phyloP scores from a whole-genome alignment of 2,329 filamentous ascomycete species.

The Cladosporium cucumerinum region DNA sequence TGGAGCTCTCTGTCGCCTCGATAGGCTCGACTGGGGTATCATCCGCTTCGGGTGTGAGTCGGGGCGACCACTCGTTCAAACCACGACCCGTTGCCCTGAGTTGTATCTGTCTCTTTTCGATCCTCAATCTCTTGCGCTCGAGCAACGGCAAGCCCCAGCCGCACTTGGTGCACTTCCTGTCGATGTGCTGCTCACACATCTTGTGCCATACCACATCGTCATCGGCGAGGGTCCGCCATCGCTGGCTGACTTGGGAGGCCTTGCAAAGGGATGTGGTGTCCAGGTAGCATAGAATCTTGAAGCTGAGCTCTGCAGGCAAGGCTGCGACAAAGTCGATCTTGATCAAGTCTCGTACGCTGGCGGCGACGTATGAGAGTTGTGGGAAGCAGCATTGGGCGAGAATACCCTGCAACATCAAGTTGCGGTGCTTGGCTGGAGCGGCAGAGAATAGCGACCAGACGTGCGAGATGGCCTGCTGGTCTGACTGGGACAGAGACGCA shows the following conservation, averaged over 20 bases:
- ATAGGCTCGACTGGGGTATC: background rate
- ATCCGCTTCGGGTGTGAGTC: slow-evolving; percentile 41
- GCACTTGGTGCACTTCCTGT: slow-evolving; percentile 89
- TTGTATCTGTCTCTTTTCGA: slow-evolving; percentile 82
- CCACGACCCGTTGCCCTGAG: slow-evolving; percentile 61
- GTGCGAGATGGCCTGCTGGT: slow-evolving; percentile 93
- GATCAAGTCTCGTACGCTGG: slow-evolving; percentile 87
- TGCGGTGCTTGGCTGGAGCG: slow-evolving; percentile 86
- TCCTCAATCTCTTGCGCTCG: slow-evolving; percentile 81
- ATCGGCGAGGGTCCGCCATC: slow-evolving; percentile 87
- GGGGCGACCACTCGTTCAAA: slow-evolving; percentile 52
- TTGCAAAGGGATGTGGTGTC: slow-evolving; percentile 95
- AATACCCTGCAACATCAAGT: slow-evolving; percentile 94
- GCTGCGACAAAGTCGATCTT: slow-evolving; percentile 95
- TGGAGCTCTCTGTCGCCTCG: background rate
- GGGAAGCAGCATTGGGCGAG: slow-evolving; percentile 97
- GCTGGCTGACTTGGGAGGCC: slow-evolving; percentile 85
- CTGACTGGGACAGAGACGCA: slow-evolving; percentile 72
- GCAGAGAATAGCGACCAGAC: slow-evolving; percentile 98
- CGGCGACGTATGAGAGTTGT: slow-evolving; percentile 87
- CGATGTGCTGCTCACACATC: slow-evolving; percentile 97
- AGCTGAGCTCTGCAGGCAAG: slow-evolving; percentile 83
- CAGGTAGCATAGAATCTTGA: slow-evolving; percentile 88
- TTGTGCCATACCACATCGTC: slow-evolving; percentile 97
- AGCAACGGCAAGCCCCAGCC: slow-evolving; percentile 90